Evolutionary conservation across 225 moss, liverwort and hornwort species (phyloP).

Genomic region (Polytrichum commune): DNA sequence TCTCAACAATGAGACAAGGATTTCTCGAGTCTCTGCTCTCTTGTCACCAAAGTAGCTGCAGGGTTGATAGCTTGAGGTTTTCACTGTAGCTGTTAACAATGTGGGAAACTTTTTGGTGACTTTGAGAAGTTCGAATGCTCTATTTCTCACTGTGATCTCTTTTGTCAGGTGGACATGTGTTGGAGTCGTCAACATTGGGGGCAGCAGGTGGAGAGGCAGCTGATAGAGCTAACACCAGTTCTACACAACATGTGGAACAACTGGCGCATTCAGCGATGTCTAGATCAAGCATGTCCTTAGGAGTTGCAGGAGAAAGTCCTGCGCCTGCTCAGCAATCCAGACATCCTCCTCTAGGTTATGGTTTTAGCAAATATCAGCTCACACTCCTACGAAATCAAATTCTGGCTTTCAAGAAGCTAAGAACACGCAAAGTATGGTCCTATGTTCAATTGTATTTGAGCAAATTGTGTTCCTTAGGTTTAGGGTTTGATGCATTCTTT

Average conservation of each 20-base stretch:
- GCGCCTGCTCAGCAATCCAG: slow-evolving; percentile 49
- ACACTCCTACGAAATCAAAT: slow-evolving; percentile 87
- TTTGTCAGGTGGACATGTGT: slow-evolving; percentile 11
- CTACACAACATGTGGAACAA: slow-evolving; percentile 33
- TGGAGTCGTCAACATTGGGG: slow-evolving; percentile 32
- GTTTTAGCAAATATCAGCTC: slow-evolving; percentile 91
- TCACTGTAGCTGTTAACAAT: neutral
- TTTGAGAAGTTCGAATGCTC: neutral
- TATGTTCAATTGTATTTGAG: neutral
- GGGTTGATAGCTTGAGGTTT: too few species aligned
- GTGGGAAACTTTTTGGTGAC: neutral
- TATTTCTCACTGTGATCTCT: neutral
- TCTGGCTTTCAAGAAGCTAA: slow-evolving; percentile 90
- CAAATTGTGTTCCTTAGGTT: too few species aligned
- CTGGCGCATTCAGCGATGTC: slow-evolving; percentile 51
- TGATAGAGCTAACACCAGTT: slow-evolving; percentile 35
- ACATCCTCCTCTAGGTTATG: slow-evolving; percentile 59
- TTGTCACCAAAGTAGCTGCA: too few species aligned
- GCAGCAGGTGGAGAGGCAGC: slow-evolving; percentile 27
- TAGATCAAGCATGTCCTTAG: slow-evolving; percentile 36
- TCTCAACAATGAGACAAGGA: too few species aligned
- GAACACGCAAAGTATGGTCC: slow-evolving; percentile 51
- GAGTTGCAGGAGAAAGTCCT: slow-evolving; percentile 39
- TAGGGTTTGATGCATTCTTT: too few species aligned
- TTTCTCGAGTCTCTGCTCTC: too few species aligned